Base-by-base conservation (phyloP, 2,329 filamentous ascomycete species). In the Thielaviopsis ethacetica region DNA sequence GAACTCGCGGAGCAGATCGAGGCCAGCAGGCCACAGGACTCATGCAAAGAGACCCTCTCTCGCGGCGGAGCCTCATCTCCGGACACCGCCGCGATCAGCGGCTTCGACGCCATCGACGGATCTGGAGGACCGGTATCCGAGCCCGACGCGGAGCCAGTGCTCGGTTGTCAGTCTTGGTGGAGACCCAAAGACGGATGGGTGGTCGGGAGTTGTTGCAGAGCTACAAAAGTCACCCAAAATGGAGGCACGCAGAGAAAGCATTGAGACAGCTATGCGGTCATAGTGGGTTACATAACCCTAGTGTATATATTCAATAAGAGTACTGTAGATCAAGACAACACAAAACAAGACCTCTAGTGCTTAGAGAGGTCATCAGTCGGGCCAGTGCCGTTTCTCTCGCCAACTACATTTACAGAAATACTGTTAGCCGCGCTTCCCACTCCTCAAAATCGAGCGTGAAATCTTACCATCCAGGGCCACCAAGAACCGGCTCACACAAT, bases 401-500 rank as follows among this genome's bases (percentile, higher is more conserved):
- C 79, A 51, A 82, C 79, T 82, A 58, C n/a, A n/a, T n/a, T n/a
- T n/a, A n/a, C n/a, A n/a, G n/a, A n/a, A 26, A 54, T 22, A 57
- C 56, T 50, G 62, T 73, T 64, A 72, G 68, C 30, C 54, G 51
- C 26, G 2, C 17, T 17, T 13, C 34, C 34, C 24, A 2, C 19
- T 15, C 1, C 26, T 53, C 17, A 54, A 57, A 17, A 19, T 30
- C 19, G 13, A 15, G 26, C 6, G 2, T 49, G 53, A 58, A 50
- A 54, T 72, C 79, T 70, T 71, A 83, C 81, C 86, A 72, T 94
- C 84, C 59, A 95, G 70, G 15, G 88, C 88, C 21, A 94, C 88
- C 64, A 94, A 70, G 65, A 94, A 91, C 30, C 88, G 78, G 68
- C 85, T 90, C 17, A 94, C 88, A 67, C 86, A 91, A 68, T 94